Conservation (phyloP, 306 rosid species). For the Gleditsia sinensis region DNA sequence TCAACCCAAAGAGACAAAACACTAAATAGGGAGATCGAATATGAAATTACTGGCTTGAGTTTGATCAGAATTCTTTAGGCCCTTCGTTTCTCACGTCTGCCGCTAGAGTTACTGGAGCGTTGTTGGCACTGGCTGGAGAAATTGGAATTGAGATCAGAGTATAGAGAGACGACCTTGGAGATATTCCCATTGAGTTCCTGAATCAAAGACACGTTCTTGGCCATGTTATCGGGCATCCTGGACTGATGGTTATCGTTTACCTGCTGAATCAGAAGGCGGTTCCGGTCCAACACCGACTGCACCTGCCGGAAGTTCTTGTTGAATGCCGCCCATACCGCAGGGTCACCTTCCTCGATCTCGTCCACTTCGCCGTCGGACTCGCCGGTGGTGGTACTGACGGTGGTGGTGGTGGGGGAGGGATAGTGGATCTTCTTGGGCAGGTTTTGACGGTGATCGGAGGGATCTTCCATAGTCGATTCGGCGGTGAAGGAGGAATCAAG, state of each 20-base stretch:
- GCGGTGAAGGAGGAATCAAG: conserved; percentile 42
- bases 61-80: not conserved
- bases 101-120: conserved; percentile 21
- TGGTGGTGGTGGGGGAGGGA: conserved; percentile 22
- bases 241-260: conserved; percentile 90
- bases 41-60: not conserved
- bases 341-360: conserved; percentile 46
- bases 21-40: not conserved
- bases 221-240: conserved; percentile 71
- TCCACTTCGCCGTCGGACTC: conserved; percentile 43
- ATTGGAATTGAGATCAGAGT: conserved; percentile 70
- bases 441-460: conserved; percentile 24
- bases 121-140: conserved; percentile 57
- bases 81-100: conserved; percentile 4
- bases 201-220: conserved; percentile 75
- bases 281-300: conserved; percentile 79
- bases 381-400: conserved; percentile 38
- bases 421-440: conserved; percentile 24
- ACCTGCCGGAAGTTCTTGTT: conserved; percentile 76
- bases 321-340: conserved; percentile 59
- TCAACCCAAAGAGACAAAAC: not conserved
- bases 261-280: conserved; percentile 74
- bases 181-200: conserved; percentile 84
- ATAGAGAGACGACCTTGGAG: conserved; percentile 71
- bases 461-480: conserved; percentile 44